Conservation (phyloP, 164 flowering plant species). For the Piper longum region DNA sequence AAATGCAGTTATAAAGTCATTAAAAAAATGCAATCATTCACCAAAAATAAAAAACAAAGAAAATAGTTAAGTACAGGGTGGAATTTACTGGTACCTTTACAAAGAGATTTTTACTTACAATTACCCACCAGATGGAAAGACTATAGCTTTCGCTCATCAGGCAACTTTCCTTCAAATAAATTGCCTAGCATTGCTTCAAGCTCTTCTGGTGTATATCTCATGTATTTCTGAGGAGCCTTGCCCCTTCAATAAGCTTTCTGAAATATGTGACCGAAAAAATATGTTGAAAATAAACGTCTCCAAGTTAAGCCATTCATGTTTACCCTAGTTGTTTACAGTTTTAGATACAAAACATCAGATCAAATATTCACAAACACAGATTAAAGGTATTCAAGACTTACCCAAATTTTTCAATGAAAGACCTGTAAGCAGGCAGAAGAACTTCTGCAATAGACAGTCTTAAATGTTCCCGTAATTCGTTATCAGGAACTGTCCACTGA, state of each 20-base stretch:
- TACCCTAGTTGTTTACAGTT: too few relatives aligned
- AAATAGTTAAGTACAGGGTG: background rate
- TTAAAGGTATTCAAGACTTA: constrained; percentile 7
- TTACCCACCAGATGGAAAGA: background rate
- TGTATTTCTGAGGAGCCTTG: constrained; percentile 76
- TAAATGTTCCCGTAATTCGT: constrained; percentile 79
- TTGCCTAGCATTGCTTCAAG: constrained; percentile 81
- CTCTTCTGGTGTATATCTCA: constrained; percentile 64
- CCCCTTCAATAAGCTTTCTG: constrained; percentile 79
- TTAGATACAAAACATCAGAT: too few relatives aligned
- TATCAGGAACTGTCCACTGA: constrained; percentile 97
- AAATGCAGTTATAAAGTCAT: too few relatives aligned
- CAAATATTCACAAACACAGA: too few relatives aligned
- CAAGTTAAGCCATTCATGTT: background rate
- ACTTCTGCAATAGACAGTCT: constrained; percentile 97
- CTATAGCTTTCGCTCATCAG: constrained; percentile 56
- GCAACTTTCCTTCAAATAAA: constrained; percentile 84
- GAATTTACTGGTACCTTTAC: background rate
- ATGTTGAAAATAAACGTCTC: background rate
- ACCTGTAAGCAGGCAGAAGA: constrained; percentile 85
- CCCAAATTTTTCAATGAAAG: constrained; percentile 85
- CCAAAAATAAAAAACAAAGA: too few relatives aligned
- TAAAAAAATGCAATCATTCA: too few relatives aligned
- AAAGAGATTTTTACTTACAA: too few relatives aligned
- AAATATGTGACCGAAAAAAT: background rate